Conservation (phyloP, 352 stramenopile genomes). For the Pythium phragmitis region DNA sequence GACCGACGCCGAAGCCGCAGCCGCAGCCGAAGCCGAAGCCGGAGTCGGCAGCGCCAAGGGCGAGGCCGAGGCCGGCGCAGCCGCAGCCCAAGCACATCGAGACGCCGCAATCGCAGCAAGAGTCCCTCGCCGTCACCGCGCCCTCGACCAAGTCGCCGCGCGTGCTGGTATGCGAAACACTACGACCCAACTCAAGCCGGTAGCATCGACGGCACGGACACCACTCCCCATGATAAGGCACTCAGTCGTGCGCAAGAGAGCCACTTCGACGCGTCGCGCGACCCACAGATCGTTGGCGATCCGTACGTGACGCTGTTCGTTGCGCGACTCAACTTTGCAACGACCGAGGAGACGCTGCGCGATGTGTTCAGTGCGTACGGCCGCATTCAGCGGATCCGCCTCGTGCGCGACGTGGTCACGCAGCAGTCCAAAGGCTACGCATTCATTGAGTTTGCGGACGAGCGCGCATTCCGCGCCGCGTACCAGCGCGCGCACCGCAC, state of each 20-base stretch:
- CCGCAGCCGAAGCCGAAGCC: background rate
- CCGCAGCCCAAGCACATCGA: background rate
- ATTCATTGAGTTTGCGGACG: slow-evolving; percentile 69
- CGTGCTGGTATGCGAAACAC: slow-evolving; percentile 60
- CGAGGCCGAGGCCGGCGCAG: slow-evolving; percentile 8
- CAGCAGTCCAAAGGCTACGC: slow-evolving; percentile 72
- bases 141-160: background rate
- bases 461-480: slow-evolving; percentile 53
- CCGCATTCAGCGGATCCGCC: slow-evolving; percentile 42
- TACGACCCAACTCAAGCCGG: slow-evolving; percentile 70
- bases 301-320: slow-evolving; percentile 75
- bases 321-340: slow-evolving; percentile 53
- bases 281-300: slow-evolving; percentile 66
- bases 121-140: slow-evolving; percentile 2
- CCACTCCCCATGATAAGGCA: slow-evolving; percentile 59
- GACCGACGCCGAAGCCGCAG: background rate
- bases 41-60: slow-evolving; percentile 6
- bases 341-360: slow-evolving; percentile 47
- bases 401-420: slow-evolving; percentile 67
- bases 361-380: slow-evolving; percentile 51
- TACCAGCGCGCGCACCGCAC: slow-evolving; percentile 55
- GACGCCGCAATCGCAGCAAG: slow-evolving; percentile 22
- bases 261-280: slow-evolving; percentile 49
- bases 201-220: slow-evolving; percentile 72
- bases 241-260: slow-evolving; percentile 48